A percentile compares a stretch with the other conserved stretches of the same genome.
These are phyloP conservation scores for Ceratobasidium papillatum DNA, from an alignment of 1,284 basidiomycete species.

Conservation along the genomic window DNA sequence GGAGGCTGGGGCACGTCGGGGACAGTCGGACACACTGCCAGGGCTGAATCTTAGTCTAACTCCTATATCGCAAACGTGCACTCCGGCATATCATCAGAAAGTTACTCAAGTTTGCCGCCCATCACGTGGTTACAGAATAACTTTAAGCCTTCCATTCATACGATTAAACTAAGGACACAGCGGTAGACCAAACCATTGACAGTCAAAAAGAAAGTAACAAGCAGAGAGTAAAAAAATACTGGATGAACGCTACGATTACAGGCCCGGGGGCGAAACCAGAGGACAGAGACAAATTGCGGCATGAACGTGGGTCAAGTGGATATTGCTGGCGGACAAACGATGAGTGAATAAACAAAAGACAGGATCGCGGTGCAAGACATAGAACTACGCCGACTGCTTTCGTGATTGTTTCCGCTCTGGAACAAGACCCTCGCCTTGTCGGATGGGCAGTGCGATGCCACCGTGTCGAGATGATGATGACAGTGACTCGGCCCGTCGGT, in stretches of 20 bases:
- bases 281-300: conserved; percentile 10
- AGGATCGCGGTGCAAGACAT: not conserved
- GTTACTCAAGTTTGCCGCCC: not conserved
- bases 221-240: not conserved
- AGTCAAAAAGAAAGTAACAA: not conserved
- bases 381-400: conserved; percentile 22
- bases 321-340: not conserved
- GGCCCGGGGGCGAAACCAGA: conserved; percentile 3
- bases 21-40: not conserved
- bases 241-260: conserved; percentile 19
- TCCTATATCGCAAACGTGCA: not conserved
- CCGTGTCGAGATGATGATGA: conserved; percentile 17
- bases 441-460: conserved; percentile 34
- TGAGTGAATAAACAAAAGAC: not conserved
- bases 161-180: conserved; percentile 38
- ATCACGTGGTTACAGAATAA: conserved; percentile 3
- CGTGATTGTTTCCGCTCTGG: conserved; percentile 30
- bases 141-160: conserved; percentile 23
- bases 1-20: not conserved
- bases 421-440: conserved; percentile 31
- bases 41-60: not conserved
- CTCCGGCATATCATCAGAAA: not conserved
- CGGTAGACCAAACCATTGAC: not conserved
- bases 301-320: not conserved
- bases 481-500: conserved; percentile 30